phyloP scores from a whole-genome alignment of 1,284 basidiomycete genomes.

The Gomphus bonarii region DNA sequence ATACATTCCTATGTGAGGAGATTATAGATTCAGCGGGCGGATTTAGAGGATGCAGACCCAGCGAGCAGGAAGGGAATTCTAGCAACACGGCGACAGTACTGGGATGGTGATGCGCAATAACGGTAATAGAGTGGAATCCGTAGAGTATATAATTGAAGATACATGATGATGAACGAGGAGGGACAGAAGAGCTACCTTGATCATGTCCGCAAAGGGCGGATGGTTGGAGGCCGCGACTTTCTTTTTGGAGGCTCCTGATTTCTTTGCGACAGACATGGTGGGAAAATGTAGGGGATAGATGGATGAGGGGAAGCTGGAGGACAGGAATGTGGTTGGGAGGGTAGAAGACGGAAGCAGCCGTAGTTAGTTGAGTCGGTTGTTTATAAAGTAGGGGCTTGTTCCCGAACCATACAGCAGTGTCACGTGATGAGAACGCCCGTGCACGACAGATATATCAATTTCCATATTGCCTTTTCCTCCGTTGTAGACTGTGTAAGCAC shows the following conservation, averaged over 20 bases:
- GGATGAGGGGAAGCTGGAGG: neutral
- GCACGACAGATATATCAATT: neutral
- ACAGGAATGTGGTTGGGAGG: neutral
- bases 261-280: slow-evolving; percentile 22
- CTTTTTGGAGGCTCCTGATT: slow-evolving; percentile 25
- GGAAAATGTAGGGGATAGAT: slow-evolving; percentile 13
- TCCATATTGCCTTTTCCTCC: neutral
- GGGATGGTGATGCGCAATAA: neutral
- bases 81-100: neutral
- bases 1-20: slow-evolving; percentile 63
- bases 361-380: neutral
- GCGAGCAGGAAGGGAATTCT: neutral
- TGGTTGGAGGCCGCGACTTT: slow-evolving; percentile 34
- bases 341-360: neutral
- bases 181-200: slow-evolving; percentile 32
- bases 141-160: neutral
- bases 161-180: slow-evolving; percentile 7
- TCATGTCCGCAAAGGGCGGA: slow-evolving; percentile 55
- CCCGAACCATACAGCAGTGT: neutral
- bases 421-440: slow-evolving; percentile 1
- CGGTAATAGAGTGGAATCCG: slow-evolving; percentile 12
- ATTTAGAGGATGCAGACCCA: neutral
- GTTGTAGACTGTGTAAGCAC: neutral
- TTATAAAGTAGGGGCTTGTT: slow-evolving; percentile 5
- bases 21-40: neutral